Conservation (phyloP, 768 basidiomycete genomes). For the Pulveroboletus sp. region DNA sequence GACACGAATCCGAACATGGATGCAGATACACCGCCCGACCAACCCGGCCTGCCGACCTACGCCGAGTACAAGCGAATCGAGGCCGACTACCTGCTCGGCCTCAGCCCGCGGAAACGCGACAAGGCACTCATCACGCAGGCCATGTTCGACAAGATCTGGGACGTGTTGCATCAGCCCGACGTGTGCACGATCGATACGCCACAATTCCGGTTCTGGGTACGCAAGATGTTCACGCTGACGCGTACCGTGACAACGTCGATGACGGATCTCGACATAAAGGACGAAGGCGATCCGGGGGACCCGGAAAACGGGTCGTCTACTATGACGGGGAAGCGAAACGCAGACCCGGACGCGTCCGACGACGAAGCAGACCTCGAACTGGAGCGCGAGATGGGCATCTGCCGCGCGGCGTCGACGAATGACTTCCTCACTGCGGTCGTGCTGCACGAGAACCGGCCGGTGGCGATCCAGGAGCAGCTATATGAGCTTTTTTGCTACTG, state of each 20-base stretch:
- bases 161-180: slow-evolving; percentile 54
- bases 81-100: slow-evolving; percentile 50
- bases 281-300: too few relatives aligned
- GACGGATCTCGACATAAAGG: too few relatives aligned
- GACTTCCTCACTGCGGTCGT: slow-evolving; percentile 41
- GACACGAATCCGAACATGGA: background rate
- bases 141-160: slow-evolving; percentile 71
- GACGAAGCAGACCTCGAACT: slow-evolving; percentile 10
- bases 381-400: slow-evolving; percentile 19
- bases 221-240: slow-evolving; percentile 69
- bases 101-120: slow-evolving; percentile 54
- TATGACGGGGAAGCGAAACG: too few relatives aligned
- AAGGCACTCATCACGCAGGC: slow-evolving; percentile 72
- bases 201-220: slow-evolving; percentile 80
- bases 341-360: background rate
- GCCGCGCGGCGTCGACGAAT: slow-evolving; percentile 3
- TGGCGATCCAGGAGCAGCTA: slow-evolving; percentile 74
- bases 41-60: slow-evolving; percentile 58
- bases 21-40: slow-evolving; percentile 11
- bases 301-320: too few relatives aligned
- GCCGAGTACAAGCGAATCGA: slow-evolving; percentile 59
- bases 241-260: too few relatives aligned
- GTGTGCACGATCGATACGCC: slow-evolving; percentile 46
- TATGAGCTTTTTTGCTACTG: slow-evolving; percentile 75
- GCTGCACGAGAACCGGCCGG: slow-evolving; percentile 66